These are phyloP conservation scores for Alopecurus myosuroides DNA, from an alignment of 176 grass and related monocot species.

Conservation along the genomic window DNA sequence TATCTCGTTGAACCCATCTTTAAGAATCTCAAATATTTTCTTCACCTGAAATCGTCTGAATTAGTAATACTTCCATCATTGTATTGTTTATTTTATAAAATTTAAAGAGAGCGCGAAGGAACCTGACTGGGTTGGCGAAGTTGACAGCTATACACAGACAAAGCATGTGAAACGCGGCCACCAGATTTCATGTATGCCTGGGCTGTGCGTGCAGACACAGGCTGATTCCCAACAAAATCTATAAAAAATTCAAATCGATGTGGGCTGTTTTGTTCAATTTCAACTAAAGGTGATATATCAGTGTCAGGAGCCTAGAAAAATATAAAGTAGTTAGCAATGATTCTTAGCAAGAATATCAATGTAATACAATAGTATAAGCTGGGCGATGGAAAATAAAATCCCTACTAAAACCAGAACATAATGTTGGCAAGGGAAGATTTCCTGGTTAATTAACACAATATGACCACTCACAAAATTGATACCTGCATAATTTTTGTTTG, in stretches of 20 bases:
- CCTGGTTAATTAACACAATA: background rate
- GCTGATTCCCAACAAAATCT: conserved; percentile 80
- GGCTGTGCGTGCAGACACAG: conserved; percentile 87
- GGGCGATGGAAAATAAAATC: background rate
- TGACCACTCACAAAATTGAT: background rate
- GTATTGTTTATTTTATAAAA: conserved; percentile 13
- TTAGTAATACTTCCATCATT: background rate
- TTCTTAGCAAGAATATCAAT: background rate
- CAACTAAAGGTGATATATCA: conserved; percentile 93
- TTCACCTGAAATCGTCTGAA: conserved; percentile 62
- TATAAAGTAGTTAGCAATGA: conserved; percentile 20
- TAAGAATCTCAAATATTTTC: conserved; percentile 89
- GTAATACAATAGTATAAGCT: background rate
- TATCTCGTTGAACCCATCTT: conserved; percentile 73
- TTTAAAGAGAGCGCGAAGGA: conserved; percentile 9
- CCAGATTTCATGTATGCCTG: conserved; percentile 90
- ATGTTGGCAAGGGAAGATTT: background rate
- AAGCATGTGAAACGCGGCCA: conserved; percentile 85
- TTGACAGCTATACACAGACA: conserved; percentile 95
- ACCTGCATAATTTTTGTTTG: conserved; percentile 99
- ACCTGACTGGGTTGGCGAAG: conserved; percentile 87
- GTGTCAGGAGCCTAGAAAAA: conserved; percentile 75
- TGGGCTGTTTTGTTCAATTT: conserved; percentile 90
- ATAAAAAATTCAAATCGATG: conserved; percentile 97
- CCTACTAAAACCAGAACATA: background rate